A percentile compares a stretch with the other conserved stretches of the same genome.
Conservation (phyloP, 306 rosid species). For the Purshia tridentata region DNA sequence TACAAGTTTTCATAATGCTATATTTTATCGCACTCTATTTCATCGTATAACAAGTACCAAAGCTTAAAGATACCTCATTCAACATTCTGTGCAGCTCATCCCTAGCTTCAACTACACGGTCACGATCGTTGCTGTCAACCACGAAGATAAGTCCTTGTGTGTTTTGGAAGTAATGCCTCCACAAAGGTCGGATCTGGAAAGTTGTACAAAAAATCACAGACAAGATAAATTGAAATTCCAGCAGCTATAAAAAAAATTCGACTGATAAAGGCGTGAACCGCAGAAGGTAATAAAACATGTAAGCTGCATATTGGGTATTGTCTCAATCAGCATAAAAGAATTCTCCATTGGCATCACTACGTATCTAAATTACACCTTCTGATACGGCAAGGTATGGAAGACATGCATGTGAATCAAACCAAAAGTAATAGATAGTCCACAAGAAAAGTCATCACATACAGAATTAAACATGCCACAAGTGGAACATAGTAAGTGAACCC, state of each 20-base stretch:
- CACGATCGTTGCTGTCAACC: constrained; percentile 83
- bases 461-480: not conserved
- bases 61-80: constrained; percentile 54
- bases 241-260: not conserved
- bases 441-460: not conserved
- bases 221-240: not conserved
- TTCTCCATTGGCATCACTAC: not conserved
- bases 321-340: not conserved
- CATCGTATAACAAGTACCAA: not conserved
- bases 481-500: no score
- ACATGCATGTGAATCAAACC: not conserved
- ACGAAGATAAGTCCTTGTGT: constrained; percentile 85
- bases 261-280: not conserved
- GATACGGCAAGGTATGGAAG: not conserved
- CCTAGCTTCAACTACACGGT: constrained; percentile 83
- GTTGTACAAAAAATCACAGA: not conserved
- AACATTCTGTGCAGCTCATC: constrained; percentile 89
- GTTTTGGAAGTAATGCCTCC: constrained; percentile 91
- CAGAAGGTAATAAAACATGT: not conserved
- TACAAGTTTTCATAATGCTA: not conserved
- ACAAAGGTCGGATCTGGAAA: constrained; percentile 76
- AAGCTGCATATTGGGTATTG: not conserved
- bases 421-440: not conserved
- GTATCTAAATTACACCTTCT: not conserved
- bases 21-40: not conserved